A percentile compares a stretch with the other conserved stretches of the same genome.
Evolutionary conservation across 2,329 filamentous ascomycete genomes (phyloP).

Genomic region (Tolypocladium cylindrosporum): DNA sequence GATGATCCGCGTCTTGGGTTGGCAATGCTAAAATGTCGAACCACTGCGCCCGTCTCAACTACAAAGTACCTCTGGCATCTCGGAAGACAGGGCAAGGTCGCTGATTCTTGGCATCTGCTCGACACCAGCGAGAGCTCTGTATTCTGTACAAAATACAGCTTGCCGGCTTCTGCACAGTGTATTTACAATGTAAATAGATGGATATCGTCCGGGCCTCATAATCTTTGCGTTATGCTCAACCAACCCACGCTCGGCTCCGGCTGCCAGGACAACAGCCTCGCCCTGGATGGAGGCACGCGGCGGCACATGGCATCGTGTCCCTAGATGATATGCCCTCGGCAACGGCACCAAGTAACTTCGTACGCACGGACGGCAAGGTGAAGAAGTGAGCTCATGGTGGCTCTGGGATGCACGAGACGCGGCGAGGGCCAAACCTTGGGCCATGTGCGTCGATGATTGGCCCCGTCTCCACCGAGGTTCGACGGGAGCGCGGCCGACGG

Average conservation of each 20-base stretch:
- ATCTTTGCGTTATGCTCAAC: neutral
- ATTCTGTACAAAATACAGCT: too few relatives aligned
- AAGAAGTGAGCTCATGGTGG: neutral
- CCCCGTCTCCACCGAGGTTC: neutral
- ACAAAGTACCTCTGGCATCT: too few relatives aligned
- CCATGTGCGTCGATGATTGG: slow-evolving; percentile 20
- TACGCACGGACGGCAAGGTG: neutral
- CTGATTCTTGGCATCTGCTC: neutral
- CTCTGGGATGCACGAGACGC: neutral
- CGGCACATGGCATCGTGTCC: neutral
- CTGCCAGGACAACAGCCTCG: neutral
- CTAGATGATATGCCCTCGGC: neutral
- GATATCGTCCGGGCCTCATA: too few relatives aligned
- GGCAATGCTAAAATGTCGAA: neutral
- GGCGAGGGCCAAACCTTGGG: slow-evolving; percentile 6
- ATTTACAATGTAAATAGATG: too few relatives aligned
- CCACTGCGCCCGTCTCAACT: too few relatives aligned
- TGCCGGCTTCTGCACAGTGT: too few relatives aligned
- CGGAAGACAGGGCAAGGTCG: neutral
- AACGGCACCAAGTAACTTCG: neutral
- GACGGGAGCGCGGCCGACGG: neutral
- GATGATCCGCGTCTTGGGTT: neutral
- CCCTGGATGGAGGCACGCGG: neutral
- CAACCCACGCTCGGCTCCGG: neutral
- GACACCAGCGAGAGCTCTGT: too few relatives aligned